A percentile compares a stretch with the other conserved stretches of the same genome.
Conservation (phyloP, 1,139 yeast species). For the Casaregolazyma suthepensis region DNA sequence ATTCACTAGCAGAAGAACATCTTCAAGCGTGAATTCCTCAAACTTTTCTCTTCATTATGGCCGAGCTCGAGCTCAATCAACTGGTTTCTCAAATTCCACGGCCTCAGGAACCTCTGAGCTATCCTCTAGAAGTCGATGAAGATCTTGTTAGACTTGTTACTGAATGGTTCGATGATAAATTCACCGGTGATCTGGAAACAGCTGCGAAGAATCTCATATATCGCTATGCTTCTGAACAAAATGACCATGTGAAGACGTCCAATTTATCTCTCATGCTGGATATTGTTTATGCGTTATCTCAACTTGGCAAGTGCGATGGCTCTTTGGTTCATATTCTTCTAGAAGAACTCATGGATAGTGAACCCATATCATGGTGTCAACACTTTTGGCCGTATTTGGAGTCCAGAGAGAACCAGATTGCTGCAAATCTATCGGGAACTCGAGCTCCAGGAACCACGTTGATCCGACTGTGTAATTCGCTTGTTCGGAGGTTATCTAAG, state of each 20-base stretch:
- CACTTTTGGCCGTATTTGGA: constrained; percentile 34
- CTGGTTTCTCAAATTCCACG: constrained; percentile 1
- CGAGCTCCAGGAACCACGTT: constrained; percentile 35
- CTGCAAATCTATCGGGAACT: constrained; percentile 28
- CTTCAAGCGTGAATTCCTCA: not conserved
- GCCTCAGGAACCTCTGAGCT: not conserved
- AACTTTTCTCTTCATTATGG: not conserved
- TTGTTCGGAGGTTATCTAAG: constrained; percentile 34
- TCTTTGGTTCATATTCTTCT: constrained; percentile 26
- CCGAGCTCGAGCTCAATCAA: constrained; percentile 1
- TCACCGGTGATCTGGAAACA: constrained; percentile 5
- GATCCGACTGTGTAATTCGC: constrained; percentile 34
- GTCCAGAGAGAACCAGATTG: constrained; percentile 26
- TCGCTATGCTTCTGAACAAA: constrained; percentile 4
- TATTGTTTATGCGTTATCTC: constrained; percentile 15
- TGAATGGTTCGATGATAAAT: constrained; percentile 5
- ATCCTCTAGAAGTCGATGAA: not conserved
- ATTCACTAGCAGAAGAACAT: too few relatives aligned
- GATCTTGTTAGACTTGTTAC: not conserved
- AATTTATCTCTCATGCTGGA: constrained; percentile 20
- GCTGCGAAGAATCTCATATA: constrained; percentile 10
- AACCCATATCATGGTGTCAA: constrained; percentile 33
- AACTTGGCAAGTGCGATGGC: constrained; percentile 19
- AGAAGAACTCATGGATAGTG: constrained; percentile 34
- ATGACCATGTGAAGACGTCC: not conserved